Evolutionary conservation across 139 green algal genomes (phyloP), one percentile per base, ranked within the genome.

Genomic region (Micromonas commoda): DNA sequence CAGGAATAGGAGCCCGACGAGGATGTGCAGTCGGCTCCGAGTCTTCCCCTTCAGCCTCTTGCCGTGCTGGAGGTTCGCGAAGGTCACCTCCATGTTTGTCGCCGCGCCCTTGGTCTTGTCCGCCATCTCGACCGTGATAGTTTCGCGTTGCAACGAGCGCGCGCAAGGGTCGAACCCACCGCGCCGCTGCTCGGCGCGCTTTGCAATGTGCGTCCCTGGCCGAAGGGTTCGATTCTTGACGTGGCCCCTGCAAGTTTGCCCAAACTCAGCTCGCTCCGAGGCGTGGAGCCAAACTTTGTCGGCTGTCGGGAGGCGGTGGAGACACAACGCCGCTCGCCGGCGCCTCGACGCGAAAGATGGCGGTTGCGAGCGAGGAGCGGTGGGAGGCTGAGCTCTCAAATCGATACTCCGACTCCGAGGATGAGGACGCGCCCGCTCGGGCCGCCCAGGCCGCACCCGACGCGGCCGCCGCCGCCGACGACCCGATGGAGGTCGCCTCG

Each of bases 381-480:
- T 57, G 45, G 45, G 45, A 57, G 45, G 45, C 45, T 16, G 45
- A 57, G 63, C 63, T 69, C 26, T 9, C 63, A 19, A 69, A 19
- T 19, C 63, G 63, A 6, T 69, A 69, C 63, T 32, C 63, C 6
- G 63, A 69, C 63, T 82, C 21, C 73, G 71, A 80, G 3, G 76
- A 81, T 1, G 76, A 80, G n/a, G 73, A 85, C 1, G 71, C 72
- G 0, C 28, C 53, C 0, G 71, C 73, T 9, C 13, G 26, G 26
- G 6, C 63, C 13, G 9, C 6, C 9, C 63, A 19, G 6, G 28
- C 45, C 45, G 45, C 9, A 9, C 9, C 45, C 45, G 66, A 35
- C 66, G 66, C 28, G 6, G 66, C 4, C 33, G 66, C 20, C 66
- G 28, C 20, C 66, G 28, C 66, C 66, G 28, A 73, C 16, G 28